Evolutionary conservation across 768 basidiomycete species (phyloP), one percentile per base, ranked within the genome.

Genomic region (Rhizopogon sp.): DNA sequence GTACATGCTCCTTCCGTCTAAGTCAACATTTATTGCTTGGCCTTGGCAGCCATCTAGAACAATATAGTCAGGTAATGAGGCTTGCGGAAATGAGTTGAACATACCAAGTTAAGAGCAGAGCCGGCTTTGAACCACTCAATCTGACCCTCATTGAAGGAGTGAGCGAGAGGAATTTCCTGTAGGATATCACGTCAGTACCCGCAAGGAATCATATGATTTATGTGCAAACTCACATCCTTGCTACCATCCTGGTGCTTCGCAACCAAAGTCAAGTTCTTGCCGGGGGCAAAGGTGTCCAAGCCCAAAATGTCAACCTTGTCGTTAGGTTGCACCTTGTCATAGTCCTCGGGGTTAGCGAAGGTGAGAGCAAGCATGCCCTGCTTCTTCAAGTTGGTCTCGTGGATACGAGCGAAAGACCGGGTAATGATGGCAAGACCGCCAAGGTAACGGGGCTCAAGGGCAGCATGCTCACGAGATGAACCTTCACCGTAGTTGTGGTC

Each of bases 91-190:
- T 17, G 22, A 33, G 20, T 20, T 13, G 20, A 43, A 77, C 82
- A 39, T 61, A 91, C 88, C 74, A 93, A 66, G 80, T 95, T 94
- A 52, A 96, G 83, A 16, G 93, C 92, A 61, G 90, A 93, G 41
- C 96, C 96, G 64, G 93, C 93, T 81, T 94, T 95, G 86, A 97
- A 98, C 95, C 96, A 97, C 63, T 83, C 92, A 67, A 97, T 95
- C 75, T 97, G 95, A 45, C 93, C 93, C 73, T 93, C 88, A 69
- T 98, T 98, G 81, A 97, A 98, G 11, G 92, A 90, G 73, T 97
- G 93, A 25, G 91, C 90, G 57, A 94, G 85, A 20, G 80, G 46
- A 61, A 96, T 79, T 66, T 90, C 80, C 79, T 85, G 58, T 22
- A 58, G n/a, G 35, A 22, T 37, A 61, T 52, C 6, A 31, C 10